phyloP scores from a whole-genome alignment of 768 basidiomycete species.

The Terana coerulea region DNA sequence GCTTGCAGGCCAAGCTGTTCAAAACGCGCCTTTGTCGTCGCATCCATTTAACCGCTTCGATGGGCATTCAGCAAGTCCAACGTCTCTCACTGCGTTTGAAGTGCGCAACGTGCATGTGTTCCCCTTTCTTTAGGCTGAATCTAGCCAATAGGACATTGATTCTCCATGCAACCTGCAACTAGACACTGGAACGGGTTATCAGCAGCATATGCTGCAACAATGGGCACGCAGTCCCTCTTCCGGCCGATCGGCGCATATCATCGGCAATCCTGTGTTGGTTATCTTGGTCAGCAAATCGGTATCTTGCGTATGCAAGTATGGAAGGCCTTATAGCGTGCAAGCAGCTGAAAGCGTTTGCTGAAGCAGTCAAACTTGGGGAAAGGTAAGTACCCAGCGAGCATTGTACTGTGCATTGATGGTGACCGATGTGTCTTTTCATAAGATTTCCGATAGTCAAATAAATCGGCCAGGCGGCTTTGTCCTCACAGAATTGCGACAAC shows the following conservation, averaged over 20 bases:
- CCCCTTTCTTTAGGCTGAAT: constrained; percentile 21
- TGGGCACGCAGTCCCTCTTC: constrained; percentile 29
- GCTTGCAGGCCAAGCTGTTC: neutral
- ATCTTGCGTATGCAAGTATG: constrained; percentile 33
- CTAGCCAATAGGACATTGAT: constrained; percentile 25
- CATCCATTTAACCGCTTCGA: neutral
- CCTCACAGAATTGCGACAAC: constrained; percentile 32
- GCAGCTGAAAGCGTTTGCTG: constrained; percentile 7
- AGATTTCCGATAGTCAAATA: constrained; percentile 42
- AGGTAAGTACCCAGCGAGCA: constrained; percentile 37
- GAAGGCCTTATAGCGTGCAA: constrained; percentile 28
- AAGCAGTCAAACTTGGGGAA: constrained; percentile 27
- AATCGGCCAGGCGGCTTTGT: constrained; percentile 40
- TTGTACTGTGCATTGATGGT: constrained; percentile 29
- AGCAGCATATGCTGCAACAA: too few relatives aligned
- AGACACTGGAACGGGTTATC: too few relatives aligned
- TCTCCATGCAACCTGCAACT: too few relatives aligned
- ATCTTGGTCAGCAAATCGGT: too few relatives aligned
- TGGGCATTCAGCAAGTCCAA: neutral
- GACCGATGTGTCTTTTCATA: constrained; percentile 34
- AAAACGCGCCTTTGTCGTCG: neutral
- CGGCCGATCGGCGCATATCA: constrained; percentile 33
- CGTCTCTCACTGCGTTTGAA: neutral
- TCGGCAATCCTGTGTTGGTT: constrained; percentile 29
- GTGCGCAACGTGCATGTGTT: neutral